Percentiles rank a stretch among this genome's conserved stretches.
These are phyloP conservation scores for Amphirosellinia nigrospora DNA, from an alignment of 495 filamentous ascomycete species.

Conservation along the genomic window DNA sequence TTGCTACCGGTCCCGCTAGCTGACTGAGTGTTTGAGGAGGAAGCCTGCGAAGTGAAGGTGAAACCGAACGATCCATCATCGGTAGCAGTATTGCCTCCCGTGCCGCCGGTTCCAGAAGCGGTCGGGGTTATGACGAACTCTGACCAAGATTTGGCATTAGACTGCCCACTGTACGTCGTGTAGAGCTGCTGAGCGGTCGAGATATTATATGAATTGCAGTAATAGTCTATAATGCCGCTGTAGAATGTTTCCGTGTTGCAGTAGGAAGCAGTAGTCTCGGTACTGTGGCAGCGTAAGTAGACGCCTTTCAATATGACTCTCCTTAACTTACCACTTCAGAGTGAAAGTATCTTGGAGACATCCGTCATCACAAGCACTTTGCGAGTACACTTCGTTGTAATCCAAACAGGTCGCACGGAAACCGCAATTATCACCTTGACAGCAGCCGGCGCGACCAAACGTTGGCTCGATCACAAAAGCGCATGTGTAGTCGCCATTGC, in stretches of 20 bases:
- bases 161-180: conserved; percentile 46
- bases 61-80: background rate
- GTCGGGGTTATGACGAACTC: conserved; percentile 1
- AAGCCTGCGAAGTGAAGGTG: background rate
- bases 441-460: conserved; percentile 48
- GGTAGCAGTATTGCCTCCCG: background rate
- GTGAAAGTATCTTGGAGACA: conserved; percentile 44
- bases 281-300: conserved; percentile 33
- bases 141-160: conserved; percentile 36
- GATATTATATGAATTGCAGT: conserved; percentile 39
- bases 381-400: conserved; percentile 29
- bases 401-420: conserved; percentile 42
- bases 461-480: conserved; percentile 40
- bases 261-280: conserved; percentile 31
- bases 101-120: conserved; percentile 11
- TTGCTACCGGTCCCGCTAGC: background rate
- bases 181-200: conserved; percentile 40
- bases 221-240: conserved; percentile 46
- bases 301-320: background rate
- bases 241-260: conserved; percentile 49
- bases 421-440: conserved; percentile 35
- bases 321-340: conserved; percentile 46
- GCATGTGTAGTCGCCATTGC: conserved; percentile 37
- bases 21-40: background rate
- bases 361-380: conserved; percentile 42